Conservation (phyloP, 176 grass and related monocot genomes). For the Phoenix dactylifera region DNA sequence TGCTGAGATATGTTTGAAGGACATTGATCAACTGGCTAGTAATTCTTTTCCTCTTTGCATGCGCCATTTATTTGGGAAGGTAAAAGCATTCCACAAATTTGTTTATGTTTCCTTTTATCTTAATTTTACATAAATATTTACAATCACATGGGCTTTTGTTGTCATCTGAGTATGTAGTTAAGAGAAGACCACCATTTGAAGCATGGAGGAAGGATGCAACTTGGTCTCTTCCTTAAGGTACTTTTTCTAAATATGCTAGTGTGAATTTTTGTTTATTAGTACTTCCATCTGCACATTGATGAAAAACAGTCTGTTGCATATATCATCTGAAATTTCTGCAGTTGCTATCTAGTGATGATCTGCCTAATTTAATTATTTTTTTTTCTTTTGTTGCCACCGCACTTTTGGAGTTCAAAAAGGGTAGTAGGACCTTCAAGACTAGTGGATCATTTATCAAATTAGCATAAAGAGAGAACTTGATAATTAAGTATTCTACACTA, state of each 20-base stretch:
- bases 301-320: too few species aligned
- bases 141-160: neutral
- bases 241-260: slow-evolving; percentile 1
- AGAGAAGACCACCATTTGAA: slow-evolving; percentile 97
- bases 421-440: too few species aligned
- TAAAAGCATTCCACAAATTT: slow-evolving; percentile 18
- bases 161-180: slow-evolving; percentile 38
- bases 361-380: too few species aligned
- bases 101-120: slow-evolving; percentile 14
- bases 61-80: slow-evolving; percentile 90
- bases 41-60: slow-evolving; percentile 98
- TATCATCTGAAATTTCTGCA: too few species aligned
- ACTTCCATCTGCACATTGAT: too few species aligned
- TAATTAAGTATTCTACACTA: too few species aligned
- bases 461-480: too few species aligned
- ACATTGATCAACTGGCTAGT: slow-evolving; percentile 74
- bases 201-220: slow-evolving; percentile 90
- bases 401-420: too few species aligned
- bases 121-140: slow-evolving; percentile 12
- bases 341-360: too few species aligned
- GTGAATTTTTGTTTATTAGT: too few species aligned
- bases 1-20: slow-evolving; percentile 79
- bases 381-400: too few species aligned
- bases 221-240: slow-evolving; percentile 99
- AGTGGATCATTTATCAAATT: too few species aligned